Evolutionary conservation across 31 red algal genomes (phyloP).

Genomic region (Asparagopsis taxiformis): DNA sequence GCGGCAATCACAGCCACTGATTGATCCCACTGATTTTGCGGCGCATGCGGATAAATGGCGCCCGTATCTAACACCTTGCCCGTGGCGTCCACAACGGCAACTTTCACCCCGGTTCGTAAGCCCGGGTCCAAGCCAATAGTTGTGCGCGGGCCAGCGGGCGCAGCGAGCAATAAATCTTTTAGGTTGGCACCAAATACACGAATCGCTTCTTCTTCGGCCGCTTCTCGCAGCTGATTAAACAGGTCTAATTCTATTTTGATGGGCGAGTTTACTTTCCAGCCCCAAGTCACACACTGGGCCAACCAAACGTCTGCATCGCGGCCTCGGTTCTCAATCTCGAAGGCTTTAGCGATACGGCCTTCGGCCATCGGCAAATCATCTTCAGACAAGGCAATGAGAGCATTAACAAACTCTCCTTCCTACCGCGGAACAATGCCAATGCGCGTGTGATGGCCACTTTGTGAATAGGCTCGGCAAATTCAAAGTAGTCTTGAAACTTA

Average conservation of each 20-base stretch:
- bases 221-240: neutral
- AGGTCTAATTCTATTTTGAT: neutral
- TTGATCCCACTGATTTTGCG: neutral
- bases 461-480: neutral
- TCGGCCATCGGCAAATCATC: neutral
- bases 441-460: neutral
- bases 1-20: neutral
- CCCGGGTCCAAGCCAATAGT: slow-evolving; percentile 5
- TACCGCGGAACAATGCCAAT: neutral
- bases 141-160: neutral
- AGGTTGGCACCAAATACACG: neutral
- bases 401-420: neutral
- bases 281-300: too few species aligned
- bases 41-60: neutral
- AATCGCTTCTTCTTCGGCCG: neutral
- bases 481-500: neutral
- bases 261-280: too few species aligned
- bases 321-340: too few species aligned
- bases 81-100: neutral
- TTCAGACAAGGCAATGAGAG: neutral
- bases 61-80: slow-evolving; percentile 2
- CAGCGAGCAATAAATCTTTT: neutral
- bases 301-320: too few species aligned
- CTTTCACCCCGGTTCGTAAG: neutral
- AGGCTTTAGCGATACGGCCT: neutral